These are phyloP conservation scores for Cadophora malorum DNA, from an alignment of 2,329 filamentous ascomycete genomes.

Conservation along the genomic window DNA sequence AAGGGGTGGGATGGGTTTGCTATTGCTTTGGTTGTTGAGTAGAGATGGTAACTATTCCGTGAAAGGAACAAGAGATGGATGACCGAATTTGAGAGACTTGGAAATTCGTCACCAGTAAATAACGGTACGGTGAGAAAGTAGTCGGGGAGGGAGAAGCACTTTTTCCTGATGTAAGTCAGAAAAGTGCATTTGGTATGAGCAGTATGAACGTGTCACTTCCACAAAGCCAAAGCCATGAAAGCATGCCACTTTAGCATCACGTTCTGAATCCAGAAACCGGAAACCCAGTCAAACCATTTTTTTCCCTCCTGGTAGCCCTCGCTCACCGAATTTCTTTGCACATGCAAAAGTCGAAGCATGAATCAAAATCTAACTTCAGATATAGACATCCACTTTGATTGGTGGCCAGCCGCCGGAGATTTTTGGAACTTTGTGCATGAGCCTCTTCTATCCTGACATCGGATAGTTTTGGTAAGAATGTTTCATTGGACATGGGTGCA, in stretches of 20 bases:
- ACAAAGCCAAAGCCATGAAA: too few relatives aligned
- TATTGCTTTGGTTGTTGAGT: slow-evolving; percentile 30
- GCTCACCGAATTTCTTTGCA: neutral
- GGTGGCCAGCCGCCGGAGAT: neutral
- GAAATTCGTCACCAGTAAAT: too few relatives aligned
- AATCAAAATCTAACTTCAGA: neutral
- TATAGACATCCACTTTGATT: neutral
- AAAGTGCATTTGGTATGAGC: too few relatives aligned
- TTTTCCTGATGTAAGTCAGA: too few relatives aligned
- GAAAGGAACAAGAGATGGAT: neutral
- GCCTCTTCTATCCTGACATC: slow-evolving; percentile 7
- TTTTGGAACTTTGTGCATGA: neutral
- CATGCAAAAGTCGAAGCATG: neutral
- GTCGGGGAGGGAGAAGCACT: too few relatives aligned
- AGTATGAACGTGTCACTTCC: too few relatives aligned
- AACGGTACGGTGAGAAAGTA: too few relatives aligned
- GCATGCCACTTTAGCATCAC: too few relatives aligned
- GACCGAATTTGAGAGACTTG: too few relatives aligned
- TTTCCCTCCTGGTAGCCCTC: too few relatives aligned
- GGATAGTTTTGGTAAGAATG: neutral
- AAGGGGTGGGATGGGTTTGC: slow-evolving; percentile 37
- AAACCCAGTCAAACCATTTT: too few relatives aligned
- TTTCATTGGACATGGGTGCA: neutral
- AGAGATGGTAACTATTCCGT: neutral
- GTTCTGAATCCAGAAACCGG: too few relatives aligned